Evolutionary conservation across 2,329 filamentous ascomycete species (phyloP), one percentile per base, ranked within the genome.

Genomic region (Catunica adiposa): DNA sequence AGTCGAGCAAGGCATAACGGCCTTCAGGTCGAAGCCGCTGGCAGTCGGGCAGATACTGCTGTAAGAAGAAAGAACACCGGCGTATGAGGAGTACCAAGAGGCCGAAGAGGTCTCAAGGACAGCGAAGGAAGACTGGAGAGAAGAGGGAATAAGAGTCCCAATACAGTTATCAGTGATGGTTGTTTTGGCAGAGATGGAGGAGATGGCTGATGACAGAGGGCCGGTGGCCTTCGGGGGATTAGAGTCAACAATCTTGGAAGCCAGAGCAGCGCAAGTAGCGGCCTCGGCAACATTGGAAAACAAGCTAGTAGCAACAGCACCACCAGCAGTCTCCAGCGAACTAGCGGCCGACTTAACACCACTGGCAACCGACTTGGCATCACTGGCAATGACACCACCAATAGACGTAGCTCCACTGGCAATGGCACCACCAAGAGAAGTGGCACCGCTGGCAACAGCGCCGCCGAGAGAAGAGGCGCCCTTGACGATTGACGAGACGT

Each of bases 61-160:
- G 37, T 57, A 57, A 14, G 56, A 57, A 11, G 51, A 25, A 2
- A 54, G 60, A 31, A 63, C 60, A 53, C 59, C 61, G 57, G 60
- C 51, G 63, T 67, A 62, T 37, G 59, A 46, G 20, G 55, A 56
- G 61, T 64, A 64, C 67, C 68, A 70, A 1, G 61, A 62, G 8
- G 59, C 20, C 34, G 66, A 55, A 59, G 64, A 55, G 52, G 61
- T 61, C 60, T 60, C 64, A 64, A 68, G 70, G 58, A 60, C 62
- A 23, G 61, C 58, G 62, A 65, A 68, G 44, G 66, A 60, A 29
- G 57, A 60, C 61, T 59, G 63, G 37, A 70, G 63, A 61, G 61
- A 63, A 22, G 59, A 40, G n/a, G 68, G 66, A 29, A 61, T 51
- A 5, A 63, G 56, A 55, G 56, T 63, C 62, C 66, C 63, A 59